Percentiles rank a stretch among this genome's conserved stretches.
Evolutionary conservation across 2,329 filamentous ascomycete species (phyloP).

Genomic region (Pseudocercospora crystallina): DNA sequence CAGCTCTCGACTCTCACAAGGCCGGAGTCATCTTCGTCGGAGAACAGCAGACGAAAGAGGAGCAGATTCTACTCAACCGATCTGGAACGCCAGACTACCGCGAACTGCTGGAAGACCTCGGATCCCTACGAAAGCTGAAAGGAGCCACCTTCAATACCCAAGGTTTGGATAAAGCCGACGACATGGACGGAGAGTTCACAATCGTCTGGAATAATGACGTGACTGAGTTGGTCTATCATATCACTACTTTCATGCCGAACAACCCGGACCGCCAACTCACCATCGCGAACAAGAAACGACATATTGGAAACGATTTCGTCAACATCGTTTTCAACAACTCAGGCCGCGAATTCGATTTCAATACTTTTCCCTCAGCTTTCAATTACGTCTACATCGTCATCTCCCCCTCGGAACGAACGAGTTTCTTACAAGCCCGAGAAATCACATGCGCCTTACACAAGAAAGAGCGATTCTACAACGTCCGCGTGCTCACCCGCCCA

Average conservation of each 20-base stretch:
- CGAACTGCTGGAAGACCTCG: constrained; percentile 77
- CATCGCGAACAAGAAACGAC: constrained; percentile 73
- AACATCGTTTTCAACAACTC: constrained; percentile 99
- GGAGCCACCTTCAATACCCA: constrained; percentile 89
- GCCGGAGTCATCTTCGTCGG: constrained; percentile 92
- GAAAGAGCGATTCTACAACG: constrained; percentile 70
- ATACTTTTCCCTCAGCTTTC: constrained; percentile 92
- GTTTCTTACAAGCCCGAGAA: constrained; percentile 66
- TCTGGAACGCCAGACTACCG: constrained; percentile 85
- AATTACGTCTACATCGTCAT: constrained; percentile 98
- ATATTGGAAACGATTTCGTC: constrained; percentile 96
- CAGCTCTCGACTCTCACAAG: constrained; percentile 92
- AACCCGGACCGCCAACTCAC: constrained; percentile 66
- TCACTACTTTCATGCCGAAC: constrained; percentile 97
- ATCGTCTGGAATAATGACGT: constrained; percentile 95
- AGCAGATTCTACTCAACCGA: constrained; percentile 82
- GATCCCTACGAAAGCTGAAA: constrained; percentile 76
- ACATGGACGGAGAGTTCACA: constrained; percentile 81
- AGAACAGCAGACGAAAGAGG: constrained; percentile 77
- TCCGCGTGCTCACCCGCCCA: constrained; percentile 82
- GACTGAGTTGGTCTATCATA: constrained; percentile 92
- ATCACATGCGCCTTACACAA: constrained; percentile 35
- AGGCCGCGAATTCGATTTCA: constrained; percentile 78
- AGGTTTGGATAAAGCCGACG: constrained; percentile 75
- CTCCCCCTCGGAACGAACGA: constrained; percentile 76